Evolutionary conservation across 1,139 yeast species (phyloP), one percentile per base, ranked within the genome.

Genomic region (Pichiaceae sp.): DNA sequence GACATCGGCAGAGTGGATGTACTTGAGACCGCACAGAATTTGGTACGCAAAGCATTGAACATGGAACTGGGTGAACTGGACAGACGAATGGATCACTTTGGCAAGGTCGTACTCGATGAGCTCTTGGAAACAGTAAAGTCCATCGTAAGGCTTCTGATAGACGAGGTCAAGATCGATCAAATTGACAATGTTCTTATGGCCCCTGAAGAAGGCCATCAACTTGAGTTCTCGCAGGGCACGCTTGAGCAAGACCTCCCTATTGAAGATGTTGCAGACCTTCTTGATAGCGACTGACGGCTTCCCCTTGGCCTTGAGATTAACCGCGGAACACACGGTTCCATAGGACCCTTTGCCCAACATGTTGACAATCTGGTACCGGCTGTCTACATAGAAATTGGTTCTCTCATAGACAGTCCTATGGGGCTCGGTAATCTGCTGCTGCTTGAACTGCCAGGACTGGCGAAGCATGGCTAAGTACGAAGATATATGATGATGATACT

Each of bases 1-100:
- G 18, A 91, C 97, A 56, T 91, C 95, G 3, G 97, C 97, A 3
- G 95, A 83, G 59, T 91, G 98, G 41, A 91, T 87, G 56, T 85
- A 86, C 54, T 91, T 91, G 48, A 91, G 66, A 4, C 98, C 98
- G 56, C 95, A 87, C 38, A 91, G 68, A 15, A 86, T 85, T 64
- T 87, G 96, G 56, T 86, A 86, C 32, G 74, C 56, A 50, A 85
- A 82, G 43, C 75, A 72, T 52, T 78, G 81, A 29, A 85, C 76
- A 50, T 86, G 96, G 53, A 78, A 78, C 46, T 84, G 93, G n/a
- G 93, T 78, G 47, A 89, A 73, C 44, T 78, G 85, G 15, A 78
- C 81, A 1, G 78, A 64, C 2, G 89, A 80, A 49, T 81, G 83
- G 29, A 89, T 80, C 8, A 87, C 87, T 42, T 75, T 64, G 0